Evolutionary conservation across 2,329 filamentous ascomycete genomes (phyloP), one percentile per base, ranked within the genome.

Genomic region (Arthrocladium fulminans): DNA sequence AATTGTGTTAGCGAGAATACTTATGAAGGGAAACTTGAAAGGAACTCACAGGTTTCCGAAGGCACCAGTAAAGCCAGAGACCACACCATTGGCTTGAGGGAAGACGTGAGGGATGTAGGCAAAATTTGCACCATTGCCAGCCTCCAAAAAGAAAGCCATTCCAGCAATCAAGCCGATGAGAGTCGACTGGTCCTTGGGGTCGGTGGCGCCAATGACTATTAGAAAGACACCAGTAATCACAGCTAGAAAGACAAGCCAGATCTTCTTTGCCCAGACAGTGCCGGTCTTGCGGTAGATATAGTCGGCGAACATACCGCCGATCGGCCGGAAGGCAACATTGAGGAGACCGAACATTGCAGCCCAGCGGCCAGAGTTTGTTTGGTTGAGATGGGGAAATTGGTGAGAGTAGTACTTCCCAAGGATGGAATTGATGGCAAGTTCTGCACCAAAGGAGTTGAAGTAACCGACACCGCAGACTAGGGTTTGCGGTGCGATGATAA

Each of bases 41-140:
- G 32, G 32, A 37, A 37, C n/a, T n/a, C n/a, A n/a, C 8, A 95
- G 65, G 60, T 95, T 96, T 1, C 89, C 88, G 7, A 77, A 73
- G 0, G 84, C 88, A 8, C 89, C 89, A 0, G 87, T 83, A 29
- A 86, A 71, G 10, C 88, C 88, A 1, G 83, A 86, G 5, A 95
- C 75, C 48, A 80, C 73, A 51, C 87, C 88, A 65, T 94, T 95
- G 51, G 87, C 86, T 52, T 75, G 76, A 1, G 87, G 86, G 65
- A 89, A 84, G 1, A 94, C 83, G 62, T 95, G 89, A 2, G 88
- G 88, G 20, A 95, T 83, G 4, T 95, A 75, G 0, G 86, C 80
- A 65, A 92, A 95, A 68, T 86, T 92, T 34, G 86, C 81, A 0
- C 89, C 89, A 62, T 95, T 95, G 35, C 81, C 82, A 1, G 84